Conservation (phyloP, 495 filamentous ascomycete genomes). For the Neurospora sp. region DNA sequence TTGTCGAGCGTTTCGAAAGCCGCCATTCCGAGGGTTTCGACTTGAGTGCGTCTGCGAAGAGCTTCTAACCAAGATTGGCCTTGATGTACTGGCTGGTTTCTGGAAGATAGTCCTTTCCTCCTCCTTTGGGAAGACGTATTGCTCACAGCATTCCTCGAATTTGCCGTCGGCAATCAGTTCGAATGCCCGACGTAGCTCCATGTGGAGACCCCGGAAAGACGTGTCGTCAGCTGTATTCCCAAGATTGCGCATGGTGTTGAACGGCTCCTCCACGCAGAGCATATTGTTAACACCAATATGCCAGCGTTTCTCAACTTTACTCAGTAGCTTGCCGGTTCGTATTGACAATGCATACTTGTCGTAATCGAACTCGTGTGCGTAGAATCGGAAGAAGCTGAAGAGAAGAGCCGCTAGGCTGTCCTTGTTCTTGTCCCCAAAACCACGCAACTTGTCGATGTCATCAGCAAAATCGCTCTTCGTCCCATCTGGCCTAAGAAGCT, state of each 20-base stretch:
- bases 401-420: slow-evolving; percentile 73
- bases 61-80: slow-evolving; percentile 39
- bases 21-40: slow-evolving; percentile 48
- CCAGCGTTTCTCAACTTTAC: slow-evolving; percentile 82
- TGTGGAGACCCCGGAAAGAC: slow-evolving; percentile 80
- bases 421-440: slow-evolving; percentile 70
- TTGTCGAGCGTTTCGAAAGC: slow-evolving; percentile 46
- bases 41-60: slow-evolving; percentile 36
- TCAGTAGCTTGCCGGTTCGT: slow-evolving; percentile 69
- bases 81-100: slow-evolving; percentile 47
- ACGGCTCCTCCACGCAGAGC: slow-evolving; percentile 93
- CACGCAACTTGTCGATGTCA: slow-evolving; percentile 59
- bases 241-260: slow-evolving; percentile 86
- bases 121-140: slow-evolving; percentile 75
- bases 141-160: slow-evolving; percentile 68
- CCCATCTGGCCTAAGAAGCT: slow-evolving; percentile 47
- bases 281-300: slow-evolving; percentile 63
- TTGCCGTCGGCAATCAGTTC: slow-evolving; percentile 64
- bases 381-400: slow-evolving; percentile 90
- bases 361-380: slow-evolving; percentile 88
- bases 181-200: slow-evolving; percentile 83
- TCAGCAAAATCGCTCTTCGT: slow-evolving; percentile 71
- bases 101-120: slow-evolving; percentile 63
- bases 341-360: slow-evolving; percentile 77
- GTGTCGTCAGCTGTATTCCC: slow-evolving; percentile 95